These are phyloP conservation scores for Umbelopsis sp. DNA, from an alignment of 371 early-diverging fungal genomes.

Conservation along the genomic window DNA sequence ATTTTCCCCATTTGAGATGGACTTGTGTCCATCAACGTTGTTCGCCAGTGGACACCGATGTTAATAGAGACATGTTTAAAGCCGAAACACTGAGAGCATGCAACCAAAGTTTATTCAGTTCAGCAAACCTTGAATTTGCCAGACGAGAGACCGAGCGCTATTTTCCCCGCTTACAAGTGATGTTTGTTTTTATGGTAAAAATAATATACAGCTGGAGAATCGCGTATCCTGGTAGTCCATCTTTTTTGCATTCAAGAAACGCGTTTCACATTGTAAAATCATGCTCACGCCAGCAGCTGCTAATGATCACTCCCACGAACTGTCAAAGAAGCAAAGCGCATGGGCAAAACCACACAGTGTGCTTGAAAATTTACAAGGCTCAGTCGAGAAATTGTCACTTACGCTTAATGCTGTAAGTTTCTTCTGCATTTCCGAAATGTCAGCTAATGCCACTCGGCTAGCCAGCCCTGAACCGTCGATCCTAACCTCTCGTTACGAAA, in stretches of 20 bases:
- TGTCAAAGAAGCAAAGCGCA: background rate
- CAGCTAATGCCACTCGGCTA: background rate
- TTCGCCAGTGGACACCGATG: too few species aligned
- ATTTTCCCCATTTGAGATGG: too few species aligned
- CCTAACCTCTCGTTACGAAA: background rate
- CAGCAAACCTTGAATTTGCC: too few species aligned
- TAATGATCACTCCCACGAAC: background rate
- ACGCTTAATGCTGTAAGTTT: background rate
- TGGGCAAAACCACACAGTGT: constrained; percentile 16
- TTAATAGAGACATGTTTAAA: too few species aligned
- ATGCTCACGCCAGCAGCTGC: background rate
- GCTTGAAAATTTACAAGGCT: constrained; percentile 9
- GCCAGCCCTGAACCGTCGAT: background rate
- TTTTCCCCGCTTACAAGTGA: too few species aligned
- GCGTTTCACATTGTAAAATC: background rate
- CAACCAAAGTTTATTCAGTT: too few species aligned
- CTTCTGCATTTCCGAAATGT: background rate
- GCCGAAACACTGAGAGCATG: too few species aligned
- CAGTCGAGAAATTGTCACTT: background rate
- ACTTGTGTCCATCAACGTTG: too few species aligned
- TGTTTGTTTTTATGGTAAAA: too few species aligned
- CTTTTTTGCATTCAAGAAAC: background rate
- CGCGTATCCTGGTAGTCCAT: background rate
- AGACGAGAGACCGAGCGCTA: too few species aligned
- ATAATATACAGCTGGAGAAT: too few species aligned